phyloP scores from a whole-genome alignment of 805 yeast species.

The Candida corydali region DNA sequence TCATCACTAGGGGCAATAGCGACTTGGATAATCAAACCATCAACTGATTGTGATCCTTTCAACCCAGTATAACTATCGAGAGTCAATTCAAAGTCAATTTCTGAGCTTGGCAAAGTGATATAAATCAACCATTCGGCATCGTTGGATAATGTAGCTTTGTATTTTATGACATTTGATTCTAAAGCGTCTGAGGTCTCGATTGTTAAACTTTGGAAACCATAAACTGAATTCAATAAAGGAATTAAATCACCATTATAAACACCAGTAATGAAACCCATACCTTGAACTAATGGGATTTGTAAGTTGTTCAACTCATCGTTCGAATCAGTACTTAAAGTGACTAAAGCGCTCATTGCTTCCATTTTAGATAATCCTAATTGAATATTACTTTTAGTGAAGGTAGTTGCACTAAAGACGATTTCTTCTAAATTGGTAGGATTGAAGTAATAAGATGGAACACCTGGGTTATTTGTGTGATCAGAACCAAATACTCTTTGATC shows the following conservation, averaged over 20 bases:
- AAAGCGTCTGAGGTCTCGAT: constrained; percentile 26
- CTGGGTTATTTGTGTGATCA: constrained; percentile 37
- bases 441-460: constrained; percentile 44
- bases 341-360: constrained; percentile 49
- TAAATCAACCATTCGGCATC: constrained; percentile 66
- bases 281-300: constrained; percentile 66
- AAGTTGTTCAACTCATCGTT: constrained; percentile 34
- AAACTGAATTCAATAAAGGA: constrained; percentile 36
- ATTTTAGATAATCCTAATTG: constrained; percentile 44
- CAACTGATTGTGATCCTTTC: constrained; percentile 39
- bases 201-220: constrained; percentile 20
- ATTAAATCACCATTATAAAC: constrained; percentile 46
- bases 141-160: constrained; percentile 50
- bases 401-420: constrained; percentile 50
- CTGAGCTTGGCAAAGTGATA: constrained; percentile 41
- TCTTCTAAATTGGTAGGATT: constrained; percentile 58
- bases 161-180: constrained; percentile 46
- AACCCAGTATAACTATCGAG: constrained; percentile 34
- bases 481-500: constrained; percentile 45
- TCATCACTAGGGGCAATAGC: constrained; percentile 27
- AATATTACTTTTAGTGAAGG: constrained; percentile 29
- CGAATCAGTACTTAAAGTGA: constrained; percentile 29
- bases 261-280: constrained; percentile 78
- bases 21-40: constrained; percentile 41
- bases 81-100: constrained; percentile 23